Conservation (phyloP, 208 protist species). For the Trichomonas gallinae region DNA sequence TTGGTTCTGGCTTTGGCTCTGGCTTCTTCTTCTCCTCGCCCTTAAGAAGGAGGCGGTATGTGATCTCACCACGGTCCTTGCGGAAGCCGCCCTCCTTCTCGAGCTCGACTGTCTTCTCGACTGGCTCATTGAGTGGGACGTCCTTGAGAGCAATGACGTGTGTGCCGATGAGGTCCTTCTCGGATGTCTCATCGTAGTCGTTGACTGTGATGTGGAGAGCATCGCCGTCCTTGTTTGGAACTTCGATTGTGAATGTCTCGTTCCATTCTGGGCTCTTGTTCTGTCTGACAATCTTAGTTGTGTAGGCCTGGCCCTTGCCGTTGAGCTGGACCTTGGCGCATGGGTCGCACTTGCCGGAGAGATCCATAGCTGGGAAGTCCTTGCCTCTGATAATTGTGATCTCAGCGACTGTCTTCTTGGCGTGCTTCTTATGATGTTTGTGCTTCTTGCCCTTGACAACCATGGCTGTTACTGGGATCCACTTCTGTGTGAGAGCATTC, state of each 20-base stretch:
- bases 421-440: too few species aligned
- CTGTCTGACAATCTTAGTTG: background rate
- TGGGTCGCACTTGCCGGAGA: background rate
- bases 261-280: background rate
- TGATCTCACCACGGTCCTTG: background rate
- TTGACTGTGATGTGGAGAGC: background rate
- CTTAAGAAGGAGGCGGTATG: background rate
- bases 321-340: background rate
- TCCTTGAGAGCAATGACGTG: background rate
- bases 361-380: background rate
- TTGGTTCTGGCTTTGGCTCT: too few species aligned
- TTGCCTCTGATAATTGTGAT: background rate
- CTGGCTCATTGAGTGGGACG: background rate
- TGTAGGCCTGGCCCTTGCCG: too few species aligned
- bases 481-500: too few species aligned
- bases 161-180: background rate
- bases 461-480: too few species aligned
- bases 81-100: background rate
- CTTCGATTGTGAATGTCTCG: background rate
- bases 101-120: background rate
- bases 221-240: background rate
- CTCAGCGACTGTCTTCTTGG: too few species aligned
- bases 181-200: background rate
- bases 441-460: too few species aligned
- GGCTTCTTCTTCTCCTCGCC: background rate